Conservation (phyloP, 1,139 yeast genomes). For the Geotrichum europaeum region DNA sequence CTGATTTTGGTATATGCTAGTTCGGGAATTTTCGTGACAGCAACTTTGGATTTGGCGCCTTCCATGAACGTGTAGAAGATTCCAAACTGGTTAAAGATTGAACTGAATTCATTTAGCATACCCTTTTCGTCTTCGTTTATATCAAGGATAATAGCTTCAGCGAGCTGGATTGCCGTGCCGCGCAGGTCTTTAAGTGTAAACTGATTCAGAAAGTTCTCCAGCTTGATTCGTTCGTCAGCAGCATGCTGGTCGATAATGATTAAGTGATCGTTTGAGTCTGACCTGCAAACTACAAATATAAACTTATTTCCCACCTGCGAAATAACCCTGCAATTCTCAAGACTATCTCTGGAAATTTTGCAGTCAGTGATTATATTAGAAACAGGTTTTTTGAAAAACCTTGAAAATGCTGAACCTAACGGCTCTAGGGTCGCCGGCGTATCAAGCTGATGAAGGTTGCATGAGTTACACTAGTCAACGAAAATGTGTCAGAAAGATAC, state of each 20-base stretch:
- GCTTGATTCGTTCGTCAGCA: slow-evolving; percentile 59
- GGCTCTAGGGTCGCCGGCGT: slow-evolving; percentile 3
- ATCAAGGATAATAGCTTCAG: slow-evolving; percentile 24
- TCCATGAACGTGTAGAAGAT: slow-evolving; percentile 15
- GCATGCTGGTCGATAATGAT: slow-evolving; percentile 71
- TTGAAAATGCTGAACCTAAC: slow-evolving; percentile 8
- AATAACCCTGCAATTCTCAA: slow-evolving; percentile 22
- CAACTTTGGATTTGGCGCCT: not conserved
- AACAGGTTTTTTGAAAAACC: slow-evolving; percentile 5
- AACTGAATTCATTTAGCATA: slow-evolving; percentile 14
- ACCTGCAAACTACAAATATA: slow-evolving; percentile 40
- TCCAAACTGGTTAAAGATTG: slow-evolving; percentile 24
- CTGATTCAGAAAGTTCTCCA: slow-evolving; percentile 42
- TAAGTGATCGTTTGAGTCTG: slow-evolving; percentile 24
- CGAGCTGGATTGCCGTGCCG: slow-evolving; percentile 8
- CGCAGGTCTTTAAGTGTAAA: slow-evolving; percentile 6
- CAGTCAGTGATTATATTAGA: slow-evolving; percentile 3
- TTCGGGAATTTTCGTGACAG: slow-evolving; percentile 23
- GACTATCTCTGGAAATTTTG: slow-evolving; percentile 11
- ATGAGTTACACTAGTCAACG: not conserved
- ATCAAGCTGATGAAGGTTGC: slow-evolving; percentile 7
- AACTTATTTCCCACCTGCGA: slow-evolving; percentile 57
- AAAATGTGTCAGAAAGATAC: not conserved
- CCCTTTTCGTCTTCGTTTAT: slow-evolving; percentile 32
- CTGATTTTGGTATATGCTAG: slow-evolving; percentile 10